Conservation (phyloP, 345 rosid genomes). For the Moringa oleifera region DNA sequence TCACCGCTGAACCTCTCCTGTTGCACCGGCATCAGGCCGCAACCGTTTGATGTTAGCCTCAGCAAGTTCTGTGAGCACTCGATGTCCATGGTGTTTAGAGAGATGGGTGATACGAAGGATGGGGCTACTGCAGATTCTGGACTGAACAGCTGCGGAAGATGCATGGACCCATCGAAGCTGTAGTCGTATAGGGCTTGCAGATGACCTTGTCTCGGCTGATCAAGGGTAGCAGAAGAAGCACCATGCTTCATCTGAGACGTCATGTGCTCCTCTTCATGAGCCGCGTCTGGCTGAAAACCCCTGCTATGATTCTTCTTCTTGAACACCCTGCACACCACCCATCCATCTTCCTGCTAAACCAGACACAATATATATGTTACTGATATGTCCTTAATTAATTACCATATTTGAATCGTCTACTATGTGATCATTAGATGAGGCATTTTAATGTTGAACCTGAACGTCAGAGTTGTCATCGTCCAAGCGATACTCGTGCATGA, state of each 20-base stretch:
- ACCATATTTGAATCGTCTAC: no score
- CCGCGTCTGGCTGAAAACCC: constrained; percentile 43
- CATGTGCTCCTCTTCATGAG: constrained; percentile 32
- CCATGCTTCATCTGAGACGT: constrained; percentile 14
- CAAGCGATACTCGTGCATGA: constrained; percentile 99
- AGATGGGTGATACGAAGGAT: constrained; percentile 22
- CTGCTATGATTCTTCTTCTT: constrained; percentile 67
- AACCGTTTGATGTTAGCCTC: constrained; percentile 42
- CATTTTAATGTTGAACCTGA: constrained; percentile 34
- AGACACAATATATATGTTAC: no score
- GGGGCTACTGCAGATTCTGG: constrained; percentile 46
- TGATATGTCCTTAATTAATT: no score
- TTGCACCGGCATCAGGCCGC: constrained; percentile 12
- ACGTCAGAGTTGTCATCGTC: constrained; percentile 59
- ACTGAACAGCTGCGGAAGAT: constrained; percentile 79
- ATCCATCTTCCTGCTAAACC: constrained; percentile 70
- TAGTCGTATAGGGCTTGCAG: constrained; percentile 6
- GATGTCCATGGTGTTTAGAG: constrained; percentile 38
- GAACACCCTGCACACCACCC: constrained; percentile 92
- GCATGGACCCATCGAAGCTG: constrained; percentile 45
- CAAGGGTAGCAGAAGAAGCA: constrained; percentile 12
- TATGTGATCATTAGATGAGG: no score
- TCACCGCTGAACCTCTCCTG: constrained; percentile 52
- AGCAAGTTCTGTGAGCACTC: constrained; percentile 66
- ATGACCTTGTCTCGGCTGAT: constrained; percentile 21